phyloP scores from a whole-genome alignment of 2,329 filamentous ascomycete species.

The Bisporella sp. region DNA sequence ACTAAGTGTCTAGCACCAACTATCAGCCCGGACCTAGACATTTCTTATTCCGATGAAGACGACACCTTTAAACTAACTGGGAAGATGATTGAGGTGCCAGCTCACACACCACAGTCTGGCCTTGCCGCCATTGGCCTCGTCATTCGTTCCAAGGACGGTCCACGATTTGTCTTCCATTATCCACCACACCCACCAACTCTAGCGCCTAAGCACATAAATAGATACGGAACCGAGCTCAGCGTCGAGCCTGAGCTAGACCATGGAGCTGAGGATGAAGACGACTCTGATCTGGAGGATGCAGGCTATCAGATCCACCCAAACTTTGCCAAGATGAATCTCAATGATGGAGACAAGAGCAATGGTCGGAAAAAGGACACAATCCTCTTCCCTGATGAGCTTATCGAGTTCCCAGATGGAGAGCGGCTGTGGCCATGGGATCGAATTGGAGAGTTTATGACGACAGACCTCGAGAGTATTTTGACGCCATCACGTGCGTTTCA shows the following conservation, averaged over 20 bases:
- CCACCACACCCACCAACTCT: conserved; percentile 49
- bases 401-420: conserved; percentile 47
- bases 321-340: conserved; percentile 17
- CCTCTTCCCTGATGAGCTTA: conserved; percentile 31
- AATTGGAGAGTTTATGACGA: conserved; percentile 66
- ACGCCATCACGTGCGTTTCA: conserved; percentile 71
- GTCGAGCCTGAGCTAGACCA: conserved; percentile 14
- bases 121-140: conserved; percentile 32
- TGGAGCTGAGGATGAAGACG: conserved; percentile 28
- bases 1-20: too few species aligned
- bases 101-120: conserved; percentile 22
- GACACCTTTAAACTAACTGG: too few species aligned
- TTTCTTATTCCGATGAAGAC: too few species aligned
- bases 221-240: conserved; percentile 27
- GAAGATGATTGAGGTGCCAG: too few species aligned
- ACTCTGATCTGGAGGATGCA: conserved; percentile 43
- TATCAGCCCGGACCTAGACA: too few species aligned
- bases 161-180: conserved; percentile 81
- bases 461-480: conserved; percentile 72
- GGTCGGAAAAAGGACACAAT: conserved; percentile 13
- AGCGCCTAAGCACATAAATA: conserved; percentile 21
- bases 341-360: conserved; percentile 10
- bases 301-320: conserved; percentile 29
- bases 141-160: conserved; percentile 63
- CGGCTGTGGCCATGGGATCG: conserved; percentile 63